These are phyloP conservation scores for Chrysanthemum lavandulifolium DNA, from an alignment of 129 eudicot species.

Conservation along the genomic window DNA sequence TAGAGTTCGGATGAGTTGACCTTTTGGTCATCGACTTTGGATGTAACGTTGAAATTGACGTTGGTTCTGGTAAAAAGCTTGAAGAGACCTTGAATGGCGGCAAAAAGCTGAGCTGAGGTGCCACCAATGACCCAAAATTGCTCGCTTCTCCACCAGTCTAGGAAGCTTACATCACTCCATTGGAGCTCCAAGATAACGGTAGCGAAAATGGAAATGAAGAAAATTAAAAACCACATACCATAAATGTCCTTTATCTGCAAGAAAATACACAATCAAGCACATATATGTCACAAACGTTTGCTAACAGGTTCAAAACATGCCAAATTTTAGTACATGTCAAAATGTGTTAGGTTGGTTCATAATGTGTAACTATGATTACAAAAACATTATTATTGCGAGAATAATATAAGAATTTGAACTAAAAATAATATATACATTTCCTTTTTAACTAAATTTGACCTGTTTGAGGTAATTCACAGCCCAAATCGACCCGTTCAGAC, in stretches of 20 bases:
- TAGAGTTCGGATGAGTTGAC: conserved; percentile 79
- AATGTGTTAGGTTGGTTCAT: too few species aligned
- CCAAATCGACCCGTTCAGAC: too few species aligned
- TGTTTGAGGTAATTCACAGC: too few species aligned
- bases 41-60: conserved; percentile 81
- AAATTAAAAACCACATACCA: conserved; percentile 78
- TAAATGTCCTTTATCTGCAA: conserved; percentile 83
- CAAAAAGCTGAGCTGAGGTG: conserved; percentile 80
- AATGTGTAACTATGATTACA: too few species aligned
- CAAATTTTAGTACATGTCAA: too few species aligned
- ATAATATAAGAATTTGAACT: too few species aligned
- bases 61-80: conserved; percentile 79
- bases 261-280: not conserved
- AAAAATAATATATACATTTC: too few species aligned
- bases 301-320: too few species aligned
- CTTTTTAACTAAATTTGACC: too few species aligned
- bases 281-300: too few species aligned
- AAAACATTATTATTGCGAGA: too few species aligned
- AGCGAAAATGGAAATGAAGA: conserved; percentile 66
- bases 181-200: conserved; percentile 74
- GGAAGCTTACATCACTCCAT: conserved; percentile 74
- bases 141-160: conserved; percentile 90
- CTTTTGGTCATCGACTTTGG: conserved; percentile 74
- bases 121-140: conserved; percentile 96
- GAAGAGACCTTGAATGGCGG: conserved; percentile 78